Conservation (phyloP, 805 yeast species). For the Starmerella stigmatis region DNA sequence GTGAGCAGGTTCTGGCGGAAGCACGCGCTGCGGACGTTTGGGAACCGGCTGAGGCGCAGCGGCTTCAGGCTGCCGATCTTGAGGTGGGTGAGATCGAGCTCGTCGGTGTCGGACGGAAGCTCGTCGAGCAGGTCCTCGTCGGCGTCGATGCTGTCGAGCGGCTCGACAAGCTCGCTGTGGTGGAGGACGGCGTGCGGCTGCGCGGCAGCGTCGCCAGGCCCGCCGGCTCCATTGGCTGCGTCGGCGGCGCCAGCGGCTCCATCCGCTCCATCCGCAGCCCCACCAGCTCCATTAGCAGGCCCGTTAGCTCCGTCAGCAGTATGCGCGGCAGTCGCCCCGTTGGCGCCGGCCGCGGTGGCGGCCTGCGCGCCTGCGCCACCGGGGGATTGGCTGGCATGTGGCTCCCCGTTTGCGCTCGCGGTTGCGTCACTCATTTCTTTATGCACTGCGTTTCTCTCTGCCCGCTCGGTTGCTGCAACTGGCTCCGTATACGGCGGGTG, state of each 20-base stretch:
- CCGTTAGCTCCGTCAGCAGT: no score
- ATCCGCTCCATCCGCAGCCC: no score
- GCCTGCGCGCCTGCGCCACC: no score
- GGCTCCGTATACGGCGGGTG: no score
- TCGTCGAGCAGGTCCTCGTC: conserved; percentile 47
- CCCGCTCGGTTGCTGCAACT: no score
- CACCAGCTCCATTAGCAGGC: no score
- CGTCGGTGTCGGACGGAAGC: conserved; percentile 39
- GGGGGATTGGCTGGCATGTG: no score
- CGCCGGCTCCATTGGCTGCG: background rate
- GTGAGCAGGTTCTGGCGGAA: conserved; percentile 76
- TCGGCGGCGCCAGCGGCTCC: background rate
- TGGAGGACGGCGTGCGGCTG: conserved; percentile 9
- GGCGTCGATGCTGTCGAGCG: conserved; percentile 40
- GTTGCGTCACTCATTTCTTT: no score
- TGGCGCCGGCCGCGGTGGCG: no score
- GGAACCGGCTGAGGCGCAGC: conserved; percentile 40
- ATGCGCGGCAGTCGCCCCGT: no score
- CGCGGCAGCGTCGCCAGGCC: background rate
- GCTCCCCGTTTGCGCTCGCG: no score
- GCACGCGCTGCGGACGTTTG: conserved; percentile 48
- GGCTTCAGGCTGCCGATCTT: conserved; percentile 43
- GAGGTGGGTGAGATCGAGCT: conserved; percentile 49
- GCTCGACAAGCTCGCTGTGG: conserved; percentile 18
- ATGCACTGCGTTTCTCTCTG: no score